Evolutionary conservation across 2,329 filamentous ascomycete genomes (phyloP), one percentile per base, ranked within the genome.

Genomic region (Colletotrichum spaethianum): DNA sequence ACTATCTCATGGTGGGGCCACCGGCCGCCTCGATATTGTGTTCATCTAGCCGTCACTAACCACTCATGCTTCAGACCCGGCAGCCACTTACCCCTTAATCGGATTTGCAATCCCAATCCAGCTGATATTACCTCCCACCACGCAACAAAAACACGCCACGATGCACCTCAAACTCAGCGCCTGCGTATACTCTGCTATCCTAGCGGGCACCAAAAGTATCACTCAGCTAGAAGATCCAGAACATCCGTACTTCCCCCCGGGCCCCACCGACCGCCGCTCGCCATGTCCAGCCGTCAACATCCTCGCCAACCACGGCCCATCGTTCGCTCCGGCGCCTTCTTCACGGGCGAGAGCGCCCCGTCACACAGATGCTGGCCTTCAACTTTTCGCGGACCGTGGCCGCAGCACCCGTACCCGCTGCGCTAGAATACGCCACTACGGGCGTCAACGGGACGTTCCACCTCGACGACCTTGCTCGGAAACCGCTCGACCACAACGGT

Each of bases 241-340:
- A 9, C 48, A 48, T 18, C 48, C 48, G 1, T 68, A 48, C 57
- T 23, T 62, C 16, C 7, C 40, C 11, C 48, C 48, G 20, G 14
- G 14, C 14, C 11, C 57, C 28, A 55, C 65, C 36, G 57, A 68
- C 12, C 65, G 57, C n/a, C 57, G 64, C 8, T 67, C 64, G 0
- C 64, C 64, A 23, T 67, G 64, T 23, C 65, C 57, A n/a, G 48
- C 48, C 2, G 48, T 68, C 11, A 63, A 68, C 7, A 63, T 68
- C 16, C 38, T 68, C n/a, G 57, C 65, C 26, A 63, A 63, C 28
- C 65, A 68, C 48, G 57, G 65, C 38, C 56, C 65, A 68, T 68
- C 57, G 62, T 53, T 31, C 64, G 64, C 55, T 26, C 50, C 12
- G 64, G 56, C 11, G 28, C 57, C 31, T 68, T 56, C 65, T 36